These are phyloP conservation scores for Karstenula rhodostoma DNA, from an alignment of 2,329 filamentous ascomycete genomes.

Conservation along the genomic window DNA sequence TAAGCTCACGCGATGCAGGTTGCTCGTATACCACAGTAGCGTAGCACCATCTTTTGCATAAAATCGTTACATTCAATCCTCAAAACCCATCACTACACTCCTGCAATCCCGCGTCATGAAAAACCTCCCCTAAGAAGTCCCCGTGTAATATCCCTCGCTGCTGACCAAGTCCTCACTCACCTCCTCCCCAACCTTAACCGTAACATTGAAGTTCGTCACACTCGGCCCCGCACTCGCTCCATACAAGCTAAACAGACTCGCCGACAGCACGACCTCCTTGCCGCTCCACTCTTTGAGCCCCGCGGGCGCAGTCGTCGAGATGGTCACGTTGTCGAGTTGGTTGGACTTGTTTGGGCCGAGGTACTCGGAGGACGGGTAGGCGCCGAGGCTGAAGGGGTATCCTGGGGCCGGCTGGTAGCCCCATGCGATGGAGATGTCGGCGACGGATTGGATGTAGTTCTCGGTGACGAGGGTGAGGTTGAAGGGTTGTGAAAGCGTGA, in stretches of 20 bases:
- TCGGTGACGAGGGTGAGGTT: slow-evolving; percentile 51
- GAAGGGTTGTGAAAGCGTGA: slow-evolving; percentile 51
- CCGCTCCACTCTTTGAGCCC: slow-evolving; percentile 18
- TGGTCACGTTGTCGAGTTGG: slow-evolving; percentile 33
- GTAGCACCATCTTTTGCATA: slow-evolving; percentile 1
- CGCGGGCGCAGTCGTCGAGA: slow-evolving; percentile 27
- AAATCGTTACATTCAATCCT: not conserved
- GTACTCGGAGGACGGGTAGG: slow-evolving; percentile 43
- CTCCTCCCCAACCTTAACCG: slow-evolving; percentile 26
- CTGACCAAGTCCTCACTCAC: slow-evolving; percentile 23
- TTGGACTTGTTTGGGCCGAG: slow-evolving; percentile 48
- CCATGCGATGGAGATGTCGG: slow-evolving; percentile 57
- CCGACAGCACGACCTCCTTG: slow-evolving; percentile 30
- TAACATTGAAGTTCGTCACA: slow-evolving; percentile 32
- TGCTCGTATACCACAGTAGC: not conserved
- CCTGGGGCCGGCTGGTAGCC: slow-evolving; percentile 43
- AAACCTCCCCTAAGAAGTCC: not conserved
- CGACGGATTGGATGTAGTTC: slow-evolving; percentile 56
- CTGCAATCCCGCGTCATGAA: not conserved
- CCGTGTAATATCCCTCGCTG: slow-evolving; percentile 21
- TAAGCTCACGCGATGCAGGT: not conserved
- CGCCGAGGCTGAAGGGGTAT: slow-evolving; percentile 42
- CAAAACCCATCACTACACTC: not conserved
- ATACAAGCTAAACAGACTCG: slow-evolving; percentile 38
- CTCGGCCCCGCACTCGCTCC: slow-evolving; percentile 24